phyloP scores from a whole-genome alignment of 176 grass and related monocot species.

The Phoenix roebelenii region DNA sequence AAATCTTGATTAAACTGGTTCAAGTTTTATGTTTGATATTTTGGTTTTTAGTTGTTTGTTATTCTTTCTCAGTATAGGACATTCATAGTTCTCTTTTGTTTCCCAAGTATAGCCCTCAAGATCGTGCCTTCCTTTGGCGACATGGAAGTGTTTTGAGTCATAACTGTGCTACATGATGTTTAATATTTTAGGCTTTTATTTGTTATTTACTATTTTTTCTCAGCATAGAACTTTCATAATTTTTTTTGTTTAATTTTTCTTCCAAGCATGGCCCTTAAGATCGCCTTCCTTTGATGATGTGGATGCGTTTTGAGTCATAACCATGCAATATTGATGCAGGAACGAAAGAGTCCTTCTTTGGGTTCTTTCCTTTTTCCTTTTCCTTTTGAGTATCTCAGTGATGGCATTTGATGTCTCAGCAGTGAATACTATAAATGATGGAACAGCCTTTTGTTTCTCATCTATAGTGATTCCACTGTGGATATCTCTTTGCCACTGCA shows the following conservation, averaged over 20 bases:
- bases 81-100: not conserved
- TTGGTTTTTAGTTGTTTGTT: no score
- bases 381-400: slow-evolving; percentile 3
- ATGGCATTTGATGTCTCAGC: slow-evolving; percentile 16
- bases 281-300: slow-evolving; percentile 56
- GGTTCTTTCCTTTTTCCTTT: slow-evolving; percentile 29
- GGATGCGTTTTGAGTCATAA: slow-evolving; percentile 90
- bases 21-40: no score
- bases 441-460: no score
- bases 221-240: no score
- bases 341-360: slow-evolving; percentile 61
- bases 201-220: no score
- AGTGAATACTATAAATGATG: no score
- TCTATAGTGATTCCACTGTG: no score
- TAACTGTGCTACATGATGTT: no score
- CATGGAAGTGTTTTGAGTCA: slow-evolving; percentile 72
- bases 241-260: not conserved
- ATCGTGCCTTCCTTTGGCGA: slow-evolving; percentile 47
- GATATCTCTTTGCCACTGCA: no score
- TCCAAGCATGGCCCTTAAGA: slow-evolving; percentile 73
- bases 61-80: no score
- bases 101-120: slow-evolving; percentile 57
- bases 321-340: slow-evolving; percentile 46
- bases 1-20: no score
- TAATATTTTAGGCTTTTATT: no score